These are phyloP conservation scores for Quercus phellos DNA, from an alignment of 331 rosid species.

Conservation along the genomic window DNA sequence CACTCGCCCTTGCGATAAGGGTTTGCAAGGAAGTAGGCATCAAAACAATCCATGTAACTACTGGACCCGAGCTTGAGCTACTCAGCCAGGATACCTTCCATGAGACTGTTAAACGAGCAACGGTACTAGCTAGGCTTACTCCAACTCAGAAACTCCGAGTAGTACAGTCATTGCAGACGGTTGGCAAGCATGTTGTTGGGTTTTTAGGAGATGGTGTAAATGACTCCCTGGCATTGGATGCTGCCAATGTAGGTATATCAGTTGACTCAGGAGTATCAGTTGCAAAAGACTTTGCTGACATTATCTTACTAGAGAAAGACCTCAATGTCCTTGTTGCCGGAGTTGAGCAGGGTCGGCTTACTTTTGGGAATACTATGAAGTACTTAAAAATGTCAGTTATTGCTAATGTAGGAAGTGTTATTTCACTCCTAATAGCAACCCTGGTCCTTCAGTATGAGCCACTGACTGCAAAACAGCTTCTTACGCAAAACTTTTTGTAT, in stretches of 20 bases:
- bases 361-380: slow-evolving; percentile 83
- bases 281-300: slow-evolving; percentile 81
- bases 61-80: slow-evolving; percentile 77
- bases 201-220: slow-evolving; percentile 79
- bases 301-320: slow-evolving; percentile 77
- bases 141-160: slow-evolving; percentile 76
- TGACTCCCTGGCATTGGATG: slow-evolving; percentile 75
- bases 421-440: slow-evolving; percentile 64
- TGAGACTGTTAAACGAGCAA: slow-evolving; percentile 59
- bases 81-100: slow-evolving; percentile 63
- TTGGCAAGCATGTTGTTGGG: slow-evolving; percentile 65
- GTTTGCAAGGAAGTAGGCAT: slow-evolving; percentile 84
- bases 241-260: slow-evolving; percentile 74
- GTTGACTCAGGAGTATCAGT: slow-evolving; percentile 81
- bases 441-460: slow-evolving; percentile 57
- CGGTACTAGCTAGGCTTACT: slow-evolving; percentile 79
- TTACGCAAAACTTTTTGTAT: slow-evolving; percentile 68
- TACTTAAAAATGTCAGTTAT: slow-evolving; percentile 74
- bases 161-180: slow-evolving; percentile 68
- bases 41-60: slow-evolving; percentile 56
- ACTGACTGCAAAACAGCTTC: slow-evolving; percentile 60
- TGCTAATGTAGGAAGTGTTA: slow-evolving; percentile 67
- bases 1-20: slow-evolving; percentile 62
- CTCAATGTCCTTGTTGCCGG: slow-evolving; percentile 76
- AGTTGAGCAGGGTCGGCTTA: slow-evolving; percentile 74